Base-by-base conservation (phyloP, 139 green algal genomes). In the Chlamydomonas sphaeroides region DNA sequence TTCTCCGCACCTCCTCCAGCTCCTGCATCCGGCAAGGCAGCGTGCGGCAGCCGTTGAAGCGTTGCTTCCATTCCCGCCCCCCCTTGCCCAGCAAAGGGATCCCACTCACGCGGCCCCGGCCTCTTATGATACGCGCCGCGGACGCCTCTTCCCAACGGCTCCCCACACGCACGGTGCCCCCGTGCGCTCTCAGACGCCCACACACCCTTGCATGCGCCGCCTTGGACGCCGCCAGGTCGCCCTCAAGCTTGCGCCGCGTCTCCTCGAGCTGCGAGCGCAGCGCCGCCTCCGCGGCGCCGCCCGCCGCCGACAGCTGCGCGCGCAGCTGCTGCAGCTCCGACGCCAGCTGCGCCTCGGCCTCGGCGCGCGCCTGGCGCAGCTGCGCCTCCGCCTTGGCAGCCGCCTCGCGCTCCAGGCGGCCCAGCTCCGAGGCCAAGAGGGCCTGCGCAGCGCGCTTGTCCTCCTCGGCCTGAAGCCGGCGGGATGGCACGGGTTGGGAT, bases 201-300 rank as follows among this genome's bases (percentile, higher is more conserved):
- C n/a, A n/a, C n/a, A n/a, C n/a, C n/a, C n/a, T n/a, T n/a, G n/a
- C n/a, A n/a, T 62, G 38, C 69, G 33, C 35, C 49, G 32, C 62
- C 25, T 53, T 56, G 49, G 57, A 14, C 32, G 78, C 38, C 32
- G 57, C 72, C 72, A 79, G 53, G 25, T 87, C 53, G 28, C 21
- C 62, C 41, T 78, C 59, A 36, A 77, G 26, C 51, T 39, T 39
- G 1, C 41, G 39, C 74, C 41, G 36, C 67, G 68, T 36, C 38
- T 88, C 66, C 1, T 72, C 74, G 67, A 88, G 76, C 51, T 88
- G 53, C 42, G 10, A 5, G 7, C 83, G 66, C 77, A 85, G 35
- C 38, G 53, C 30, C 38, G 78, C 53, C 78, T 68, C 65, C 26
- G 51, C 67, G 28, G 75, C 61, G 25, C 75, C 75, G 5, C 75